Evolutionary conservation across 352 stramenopile species (phyloP), one percentile per base, ranked within the genome.

Genomic region (Globisporangium iwayamae): DNA sequence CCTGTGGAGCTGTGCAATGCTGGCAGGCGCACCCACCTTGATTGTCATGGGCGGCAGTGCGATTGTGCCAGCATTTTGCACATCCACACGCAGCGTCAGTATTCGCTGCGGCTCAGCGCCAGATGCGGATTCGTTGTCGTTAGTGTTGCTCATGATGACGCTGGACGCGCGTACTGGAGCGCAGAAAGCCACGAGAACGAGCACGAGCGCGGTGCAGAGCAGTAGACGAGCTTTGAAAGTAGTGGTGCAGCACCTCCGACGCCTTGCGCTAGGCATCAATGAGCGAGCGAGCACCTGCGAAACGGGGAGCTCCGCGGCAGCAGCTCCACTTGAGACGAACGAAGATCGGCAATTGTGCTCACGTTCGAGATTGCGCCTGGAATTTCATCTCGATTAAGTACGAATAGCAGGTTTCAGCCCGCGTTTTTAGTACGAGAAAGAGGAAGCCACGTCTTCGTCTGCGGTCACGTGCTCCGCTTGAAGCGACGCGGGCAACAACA

Each of bases 81-180:
- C 62, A 18, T 68, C 62, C 22, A 68, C 47, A 10, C 62, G 62
- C 55, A 68, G 55, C n/a, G 62, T 68, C 36, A 68, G 22, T 25
- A 56, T n/a, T 25, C 25, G 41, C 43, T 38, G 39, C 16, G 28
- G 28, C 7, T 48, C 14, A 14, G 41, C 41, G 41, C 41, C 41
- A 47, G 16, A 47, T 6, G 41, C 41, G 4, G 4, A 25, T 38
- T 4, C 11, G 14, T 13, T 39, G 18, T 52, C 22, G 13, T 36
- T 30, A 8, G 32, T 8, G 28, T 32, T 22, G 41, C n/a, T 43
- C 60, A 65, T 60, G 25, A 25, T 9, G 28, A 10, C 36, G 36
- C 14, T 14, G 41, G 14, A 18, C 16, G 41, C 4, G 41, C 20
- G 16, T 47, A 14, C 43, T 2, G 30, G 4, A 14, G 30, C 28